Percentiles rank a stretch among this genome's conserved stretches.
Conservation (phyloP, 2,329 filamentous ascomycete genomes). For the Paraphoma chrysanthemicola region DNA sequence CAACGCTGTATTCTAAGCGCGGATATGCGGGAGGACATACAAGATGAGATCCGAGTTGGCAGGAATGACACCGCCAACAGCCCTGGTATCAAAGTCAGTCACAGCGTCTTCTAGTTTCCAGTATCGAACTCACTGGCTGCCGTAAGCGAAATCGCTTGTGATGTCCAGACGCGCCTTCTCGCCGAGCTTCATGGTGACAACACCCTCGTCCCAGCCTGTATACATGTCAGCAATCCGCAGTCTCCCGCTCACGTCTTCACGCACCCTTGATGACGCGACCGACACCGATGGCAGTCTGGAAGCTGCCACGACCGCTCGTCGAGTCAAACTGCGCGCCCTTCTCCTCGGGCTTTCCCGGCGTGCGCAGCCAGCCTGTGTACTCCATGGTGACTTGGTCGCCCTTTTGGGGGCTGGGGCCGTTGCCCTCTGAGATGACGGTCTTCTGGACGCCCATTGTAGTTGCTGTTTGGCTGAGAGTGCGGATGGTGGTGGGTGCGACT, state of each 20-base stretch:
- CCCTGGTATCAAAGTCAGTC: conserved; percentile 54
- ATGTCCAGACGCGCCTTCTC: conserved; percentile 89
- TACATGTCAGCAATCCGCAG: background rate
- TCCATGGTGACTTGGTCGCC: conserved; percentile 41
- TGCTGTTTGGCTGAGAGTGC: conserved; percentile 21
- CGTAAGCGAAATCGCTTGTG: conserved; percentile 63
- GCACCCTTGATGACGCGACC: conserved; percentile 86
- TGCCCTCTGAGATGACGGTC: conserved; percentile 36
- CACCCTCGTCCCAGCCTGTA: conserved; percentile 66
- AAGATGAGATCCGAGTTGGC: conserved; percentile 77
- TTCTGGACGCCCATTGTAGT: conserved; percentile 39
- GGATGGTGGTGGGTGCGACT: conserved; percentile 11
- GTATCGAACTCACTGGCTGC: conserved; percentile 22
- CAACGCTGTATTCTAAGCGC: conserved; percentile 5
- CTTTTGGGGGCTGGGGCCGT: conserved; percentile 34
- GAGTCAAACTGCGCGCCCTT: conserved; percentile 72
- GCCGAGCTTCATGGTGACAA: conserved; percentile 79
- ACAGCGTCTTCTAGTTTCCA: background rate
- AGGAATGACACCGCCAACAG: conserved; percentile 80
- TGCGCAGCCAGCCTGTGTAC: conserved; percentile 39
- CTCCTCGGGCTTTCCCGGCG: conserved; percentile 23
- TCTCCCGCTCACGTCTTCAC: conserved; percentile 12
- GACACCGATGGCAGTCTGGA: conserved; percentile 78
- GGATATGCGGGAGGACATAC: conserved; percentile 60
- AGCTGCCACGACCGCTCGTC: conserved; percentile 77